Percentiles rank a stretch among this genome's conserved stretches.
Conservation (phyloP, 116 monocot genomes). For the Dioscorea cayenensis region DNA sequence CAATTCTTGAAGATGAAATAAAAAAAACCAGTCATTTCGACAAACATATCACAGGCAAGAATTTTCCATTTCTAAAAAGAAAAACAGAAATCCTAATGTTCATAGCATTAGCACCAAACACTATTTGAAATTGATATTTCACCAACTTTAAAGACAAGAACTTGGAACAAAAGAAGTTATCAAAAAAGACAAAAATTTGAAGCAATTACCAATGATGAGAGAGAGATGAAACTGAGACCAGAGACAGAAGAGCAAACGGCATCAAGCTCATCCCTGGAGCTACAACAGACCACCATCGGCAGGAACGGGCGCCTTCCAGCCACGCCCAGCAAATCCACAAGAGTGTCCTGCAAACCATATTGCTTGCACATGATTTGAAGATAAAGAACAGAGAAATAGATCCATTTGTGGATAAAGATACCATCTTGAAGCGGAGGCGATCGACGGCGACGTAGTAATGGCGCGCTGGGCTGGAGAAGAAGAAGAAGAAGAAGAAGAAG, state of each 20-base stretch:
- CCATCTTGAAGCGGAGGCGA: constrained; percentile 85
- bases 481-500: too few relatives aligned
- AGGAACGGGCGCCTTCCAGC: constrained; percentile 53
- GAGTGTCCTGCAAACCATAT: constrained; percentile 47
- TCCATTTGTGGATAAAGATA: constrained; percentile 3
- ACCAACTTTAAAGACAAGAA: too few relatives aligned
- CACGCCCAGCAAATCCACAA: constrained; percentile 84
- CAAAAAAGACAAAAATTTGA: neutral
- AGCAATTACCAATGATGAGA: constrained; percentile 57
- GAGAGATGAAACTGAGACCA: constrained; percentile 62
- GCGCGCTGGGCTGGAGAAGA: constrained; percentile 33
- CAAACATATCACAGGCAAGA: too few relatives aligned
- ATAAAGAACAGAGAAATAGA: neutral
- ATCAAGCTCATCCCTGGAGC: constrained; percentile 91
- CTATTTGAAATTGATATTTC: too few relatives aligned
- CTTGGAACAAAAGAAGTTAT: too few relatives aligned
- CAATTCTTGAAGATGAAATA: too few relatives aligned
- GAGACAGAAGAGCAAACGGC: constrained; percentile 67
- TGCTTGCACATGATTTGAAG: neutral
- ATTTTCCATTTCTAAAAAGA: too few relatives aligned
- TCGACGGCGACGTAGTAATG: constrained; percentile 90
- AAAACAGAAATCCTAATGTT: too few relatives aligned
- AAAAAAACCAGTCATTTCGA: too few relatives aligned
- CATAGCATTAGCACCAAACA: too few relatives aligned
- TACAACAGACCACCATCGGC: constrained; percentile 79